Conservation (phyloP, 2,329 filamentous ascomycete genomes). For the Atkinsonella hypoxylon region DNA sequence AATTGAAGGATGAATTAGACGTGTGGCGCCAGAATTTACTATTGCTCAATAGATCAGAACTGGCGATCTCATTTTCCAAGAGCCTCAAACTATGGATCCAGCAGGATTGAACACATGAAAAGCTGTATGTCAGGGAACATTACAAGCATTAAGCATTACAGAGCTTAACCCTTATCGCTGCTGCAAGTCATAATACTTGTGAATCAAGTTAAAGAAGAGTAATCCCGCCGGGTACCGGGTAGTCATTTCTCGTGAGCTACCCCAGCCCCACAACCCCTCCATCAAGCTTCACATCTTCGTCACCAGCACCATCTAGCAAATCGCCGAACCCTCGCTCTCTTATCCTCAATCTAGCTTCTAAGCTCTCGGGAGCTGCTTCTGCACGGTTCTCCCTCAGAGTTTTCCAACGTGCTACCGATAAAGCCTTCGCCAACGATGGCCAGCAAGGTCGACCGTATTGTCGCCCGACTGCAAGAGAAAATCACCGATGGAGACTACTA, state of each 20-base stretch:
- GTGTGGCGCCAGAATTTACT: no score
- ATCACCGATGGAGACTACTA: constrained; percentile 90
- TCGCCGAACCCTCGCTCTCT: background rate
- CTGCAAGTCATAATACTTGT: no score
- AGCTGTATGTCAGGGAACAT: no score
- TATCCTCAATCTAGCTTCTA: background rate
- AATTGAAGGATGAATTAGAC: no score
- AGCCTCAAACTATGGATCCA: no score
- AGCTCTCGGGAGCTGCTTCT: background rate
- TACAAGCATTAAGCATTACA: no score
- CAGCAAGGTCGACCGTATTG: constrained; percentile 36
- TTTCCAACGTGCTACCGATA: no score
- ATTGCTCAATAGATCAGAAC: no score
- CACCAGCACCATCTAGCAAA: background rate
- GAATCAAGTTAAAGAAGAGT: no score
- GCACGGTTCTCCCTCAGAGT: background rate
- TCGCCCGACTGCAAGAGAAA: constrained; percentile 63
- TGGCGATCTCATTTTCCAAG: no score
- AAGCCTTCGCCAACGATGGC: constrained; percentile 18
- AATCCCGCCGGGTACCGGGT: background rate
- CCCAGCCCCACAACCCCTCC: background rate
- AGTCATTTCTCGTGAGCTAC: background rate
- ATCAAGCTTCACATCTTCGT: background rate
- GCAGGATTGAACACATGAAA: no score
- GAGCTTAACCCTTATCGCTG: no score